These are phyloP conservation scores for Dacryopinax spathularia DNA, from an alignment of 768 basidiomycete genomes.

Conservation along the genomic window DNA sequence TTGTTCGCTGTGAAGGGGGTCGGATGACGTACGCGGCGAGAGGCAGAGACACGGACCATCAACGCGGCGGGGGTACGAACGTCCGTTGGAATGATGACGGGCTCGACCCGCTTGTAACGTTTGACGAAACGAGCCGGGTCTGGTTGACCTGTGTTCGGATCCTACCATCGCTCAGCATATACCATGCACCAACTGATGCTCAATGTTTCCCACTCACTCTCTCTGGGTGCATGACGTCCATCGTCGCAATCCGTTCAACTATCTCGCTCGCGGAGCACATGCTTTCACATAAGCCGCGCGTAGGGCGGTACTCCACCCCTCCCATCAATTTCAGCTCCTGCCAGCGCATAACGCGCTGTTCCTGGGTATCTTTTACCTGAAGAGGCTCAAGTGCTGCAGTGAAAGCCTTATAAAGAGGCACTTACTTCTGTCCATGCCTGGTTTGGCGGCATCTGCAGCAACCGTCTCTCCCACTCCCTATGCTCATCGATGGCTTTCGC, in stretches of 20 bases:
- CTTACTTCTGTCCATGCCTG: constrained; percentile 1
- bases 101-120: background rate
- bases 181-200: background rate
- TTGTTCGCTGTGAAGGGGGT: background rate
- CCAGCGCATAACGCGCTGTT: background rate
- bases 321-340: background rate
- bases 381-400: background rate
- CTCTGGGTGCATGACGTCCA: background rate
- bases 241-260: background rate
- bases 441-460: background rate
- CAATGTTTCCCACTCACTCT: background rate
- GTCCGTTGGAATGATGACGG: background rate
- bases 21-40: background rate
- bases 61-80: background rate
- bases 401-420: background rate
- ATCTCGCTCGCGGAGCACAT: background rate
- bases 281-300: background rate
- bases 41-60: background rate
- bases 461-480: background rate
- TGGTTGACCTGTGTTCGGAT: background rate
- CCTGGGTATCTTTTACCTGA: background rate
- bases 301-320: background rate
- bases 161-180: background rate
- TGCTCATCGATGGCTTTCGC: background rate
- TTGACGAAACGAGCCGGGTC: background rate